These are phyloP conservation scores for Irpex sp. DNA, from an alignment of 1,284 basidiomycete species.

Conservation along the genomic window DNA sequence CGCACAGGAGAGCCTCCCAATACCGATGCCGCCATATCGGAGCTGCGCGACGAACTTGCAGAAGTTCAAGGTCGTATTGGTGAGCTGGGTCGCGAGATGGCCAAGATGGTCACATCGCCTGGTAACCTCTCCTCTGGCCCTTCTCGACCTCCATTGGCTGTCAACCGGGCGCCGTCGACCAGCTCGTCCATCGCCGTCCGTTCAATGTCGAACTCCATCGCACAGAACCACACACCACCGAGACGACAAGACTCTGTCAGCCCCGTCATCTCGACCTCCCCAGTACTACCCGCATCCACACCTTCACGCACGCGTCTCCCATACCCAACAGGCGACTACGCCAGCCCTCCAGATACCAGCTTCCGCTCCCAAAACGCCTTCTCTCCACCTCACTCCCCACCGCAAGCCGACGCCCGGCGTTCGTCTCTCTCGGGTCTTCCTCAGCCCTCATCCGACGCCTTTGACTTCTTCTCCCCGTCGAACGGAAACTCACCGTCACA, in stretches of 20 bases:
- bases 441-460: slow-evolving; percentile 5
- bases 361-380: slow-evolving; percentile 38
- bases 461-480: slow-evolving; percentile 15
- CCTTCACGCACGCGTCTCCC: slow-evolving; percentile 56
- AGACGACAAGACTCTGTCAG: slow-evolving; percentile 60
- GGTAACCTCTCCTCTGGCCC: slow-evolving; percentile 53
- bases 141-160: slow-evolving; percentile 39
- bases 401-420: slow-evolving; percentile 31
- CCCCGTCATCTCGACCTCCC: slow-evolving; percentile 51
- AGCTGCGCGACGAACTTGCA: slow-evolving; percentile 61
- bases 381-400: slow-evolving; percentile 62
- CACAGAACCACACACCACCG: slow-evolving; percentile 32
- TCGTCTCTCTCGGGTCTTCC: slow-evolving; percentile 30
- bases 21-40: slow-evolving; percentile 38
- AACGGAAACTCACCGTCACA: slow-evolving; percentile 12
- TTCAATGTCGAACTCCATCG: slow-evolving; percentile 25
- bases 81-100: slow-evolving; percentile 74
- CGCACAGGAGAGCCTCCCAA: slow-evolving; percentile 22
- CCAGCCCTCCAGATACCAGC: slow-evolving; percentile 48
- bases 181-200: slow-evolving; percentile 30
- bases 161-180: slow-evolving; percentile 35
- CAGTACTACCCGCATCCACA: slow-evolving; percentile 24
- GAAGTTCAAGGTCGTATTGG: slow-evolving; percentile 71
- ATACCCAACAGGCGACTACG: slow-evolving; percentile 78
- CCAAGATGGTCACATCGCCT: slow-evolving; percentile 58